These are phyloP conservation scores for Sicyos edulis DNA, from an alignment of 306 rosid species.

Conservation along the genomic window DNA sequence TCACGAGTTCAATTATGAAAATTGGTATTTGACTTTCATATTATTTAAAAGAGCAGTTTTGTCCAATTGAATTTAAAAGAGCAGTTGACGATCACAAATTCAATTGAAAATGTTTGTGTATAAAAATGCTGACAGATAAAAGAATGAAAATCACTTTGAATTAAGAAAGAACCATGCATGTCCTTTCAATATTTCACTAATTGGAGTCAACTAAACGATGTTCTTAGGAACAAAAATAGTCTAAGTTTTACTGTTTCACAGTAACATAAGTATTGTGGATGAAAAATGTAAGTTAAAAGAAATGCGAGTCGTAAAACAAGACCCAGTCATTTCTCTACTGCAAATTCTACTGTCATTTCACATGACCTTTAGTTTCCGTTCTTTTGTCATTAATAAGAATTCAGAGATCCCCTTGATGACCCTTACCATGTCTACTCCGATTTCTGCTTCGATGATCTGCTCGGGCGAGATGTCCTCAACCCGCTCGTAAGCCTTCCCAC, in stretches of 20 bases:
- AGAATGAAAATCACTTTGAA: background rate
- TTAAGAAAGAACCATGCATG: background rate
- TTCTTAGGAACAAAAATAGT: background rate
- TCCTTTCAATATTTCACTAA: constrained; percentile 1
- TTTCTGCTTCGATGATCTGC: constrained; percentile 42
- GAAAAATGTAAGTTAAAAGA: background rate
- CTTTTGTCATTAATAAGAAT: background rate
- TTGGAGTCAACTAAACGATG: constrained; percentile 8
- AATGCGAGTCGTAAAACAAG: constrained; percentile 15
- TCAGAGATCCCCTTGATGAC: background rate
- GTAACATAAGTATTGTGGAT: background rate
- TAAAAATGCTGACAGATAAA: too few relatives aligned
- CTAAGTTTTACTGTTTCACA: background rate
- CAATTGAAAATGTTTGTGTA: too few relatives aligned
- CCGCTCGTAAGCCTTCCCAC: constrained; percentile 39
- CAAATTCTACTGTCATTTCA: background rate
- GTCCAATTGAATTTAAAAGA: too few relatives aligned
- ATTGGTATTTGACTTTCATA: too few relatives aligned
- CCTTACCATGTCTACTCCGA: constrained; percentile 37
- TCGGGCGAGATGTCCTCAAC: constrained; percentile 28
- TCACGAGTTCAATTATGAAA: too few relatives aligned
- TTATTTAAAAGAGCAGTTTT: too few relatives aligned
- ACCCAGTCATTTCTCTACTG: constrained; percentile 1
- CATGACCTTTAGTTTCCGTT: background rate
- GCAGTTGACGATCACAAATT: too few relatives aligned